Evolutionary conservation across 2,329 filamentous ascomycete species (phyloP).

Genomic region (Colletotrichum eremochloae): DNA sequence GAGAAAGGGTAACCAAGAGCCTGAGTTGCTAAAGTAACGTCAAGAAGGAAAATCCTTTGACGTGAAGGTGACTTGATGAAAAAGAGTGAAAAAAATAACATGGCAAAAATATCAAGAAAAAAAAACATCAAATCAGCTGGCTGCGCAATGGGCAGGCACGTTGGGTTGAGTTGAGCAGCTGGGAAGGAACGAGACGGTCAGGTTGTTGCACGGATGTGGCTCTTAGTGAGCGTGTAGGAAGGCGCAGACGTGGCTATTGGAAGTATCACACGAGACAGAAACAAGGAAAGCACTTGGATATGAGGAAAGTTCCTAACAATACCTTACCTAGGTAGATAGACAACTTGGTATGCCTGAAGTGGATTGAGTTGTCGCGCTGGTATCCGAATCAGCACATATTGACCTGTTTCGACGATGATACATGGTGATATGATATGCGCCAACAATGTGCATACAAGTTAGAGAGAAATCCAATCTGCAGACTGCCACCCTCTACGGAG

Average conservation of each 20-base stretch:
- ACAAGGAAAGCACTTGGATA: background rate
- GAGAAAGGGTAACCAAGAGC: background rate
- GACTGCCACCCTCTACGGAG: background rate
- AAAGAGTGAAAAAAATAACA: background rate
- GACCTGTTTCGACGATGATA: background rate
- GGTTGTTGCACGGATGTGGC: conserved; percentile 1
- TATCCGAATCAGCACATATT: background rate
- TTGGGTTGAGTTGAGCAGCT: background rate
- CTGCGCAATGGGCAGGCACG: background rate
- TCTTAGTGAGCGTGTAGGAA: background rate
- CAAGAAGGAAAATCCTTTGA: background rate
- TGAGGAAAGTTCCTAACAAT: no score
- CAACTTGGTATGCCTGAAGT: background rate
- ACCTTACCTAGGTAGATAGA: no score
- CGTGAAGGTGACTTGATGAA: no score
- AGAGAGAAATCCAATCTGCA: background rate
- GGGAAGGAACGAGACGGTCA: conserved; percentile 22
- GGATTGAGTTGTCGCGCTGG: background rate
- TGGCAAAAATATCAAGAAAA: background rate
- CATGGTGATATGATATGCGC: background rate
- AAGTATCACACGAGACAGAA: background rate
- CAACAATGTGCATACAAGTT: background rate
- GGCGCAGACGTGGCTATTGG: background rate
- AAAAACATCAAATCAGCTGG: background rate
- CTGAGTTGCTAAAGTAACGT: background rate